A percentile compares a stretch with the other conserved stretches of the same genome.
Evolutionary conservation across 1,139 yeast genomes (phyloP).

Genomic region (Suhomyces bolitotheri): DNA sequence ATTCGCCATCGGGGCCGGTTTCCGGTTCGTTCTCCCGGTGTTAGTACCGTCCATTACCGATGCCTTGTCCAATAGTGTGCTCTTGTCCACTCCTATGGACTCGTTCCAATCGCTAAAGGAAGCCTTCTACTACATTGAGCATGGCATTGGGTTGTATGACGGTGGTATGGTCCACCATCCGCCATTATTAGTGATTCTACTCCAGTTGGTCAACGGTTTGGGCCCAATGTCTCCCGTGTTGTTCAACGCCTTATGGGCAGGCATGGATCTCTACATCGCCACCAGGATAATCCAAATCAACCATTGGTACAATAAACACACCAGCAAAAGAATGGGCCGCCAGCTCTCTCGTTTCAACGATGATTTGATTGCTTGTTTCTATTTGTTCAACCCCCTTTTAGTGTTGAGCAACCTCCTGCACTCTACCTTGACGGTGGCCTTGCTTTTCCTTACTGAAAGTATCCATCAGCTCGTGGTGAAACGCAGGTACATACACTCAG

Average conservation of each 20-base stretch:
- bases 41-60: slow-evolving; percentile 34
- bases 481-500: slow-evolving; percentile 44
- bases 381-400: slow-evolving; percentile 78
- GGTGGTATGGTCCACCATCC: slow-evolving; percentile 90
- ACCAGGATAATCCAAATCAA: slow-evolving; percentile 42
- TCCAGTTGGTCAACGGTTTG: slow-evolving; percentile 36
- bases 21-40: slow-evolving; percentile 36
- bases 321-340: slow-evolving; percentile 20
- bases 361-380: slow-evolving; percentile 57
- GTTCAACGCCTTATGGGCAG: slow-evolving; percentile 40
- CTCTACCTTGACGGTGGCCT: slow-evolving; percentile 64
- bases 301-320: slow-evolving; percentile 39
- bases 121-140: slow-evolving; percentile 69
- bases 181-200: slow-evolving; percentile 61
- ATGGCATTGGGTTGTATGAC: slow-evolving; percentile 66
- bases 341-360: slow-evolving; percentile 30
- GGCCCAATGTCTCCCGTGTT: slow-evolving; percentile 13
- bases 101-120: slow-evolving; percentile 71
- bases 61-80: slow-evolving; percentile 45
- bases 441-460: slow-evolving; percentile 55
- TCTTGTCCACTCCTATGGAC: slow-evolving; percentile 77
- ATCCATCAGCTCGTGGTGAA: slow-evolving; percentile 47
- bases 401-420: slow-evolving; percentile 67
- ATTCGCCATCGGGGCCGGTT: slow-evolving; percentile 30
- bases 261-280: slow-evolving; percentile 44